phyloP scores from a whole-genome alignment of 768 basidiomycete genomes.

The Gyrodon lividus region DNA sequence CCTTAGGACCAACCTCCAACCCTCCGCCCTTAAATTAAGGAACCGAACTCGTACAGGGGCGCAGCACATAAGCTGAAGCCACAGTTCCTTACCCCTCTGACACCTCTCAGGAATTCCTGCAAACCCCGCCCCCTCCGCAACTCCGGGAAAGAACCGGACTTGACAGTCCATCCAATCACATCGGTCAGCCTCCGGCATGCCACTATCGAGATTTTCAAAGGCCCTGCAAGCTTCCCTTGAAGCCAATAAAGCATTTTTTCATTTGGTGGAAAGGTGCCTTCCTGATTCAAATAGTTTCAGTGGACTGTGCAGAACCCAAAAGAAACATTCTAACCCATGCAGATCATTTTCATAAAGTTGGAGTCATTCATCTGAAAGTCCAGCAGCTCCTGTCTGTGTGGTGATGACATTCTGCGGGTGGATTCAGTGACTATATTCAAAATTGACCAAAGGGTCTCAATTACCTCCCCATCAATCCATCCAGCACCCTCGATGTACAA shows the following conservation, averaged over 20 bases:
- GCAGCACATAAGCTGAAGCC: too few relatives aligned
- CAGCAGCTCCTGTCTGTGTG: slow-evolving; percentile 11
- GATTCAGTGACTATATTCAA: slow-evolving; percentile 4
- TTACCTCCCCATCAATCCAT: not conserved
- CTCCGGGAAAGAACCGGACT: too few relatives aligned
- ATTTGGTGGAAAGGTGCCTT: not conserved
- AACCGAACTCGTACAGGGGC: too few relatives aligned
- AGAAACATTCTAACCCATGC: slow-evolving; percentile 6
- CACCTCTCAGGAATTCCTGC: too few relatives aligned
- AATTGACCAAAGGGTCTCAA: slow-evolving; percentile 1
- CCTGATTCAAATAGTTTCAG: not conserved
- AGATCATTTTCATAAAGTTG: slow-evolving; percentile 26
- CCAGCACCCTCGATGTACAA: not conserved
- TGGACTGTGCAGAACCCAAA: not conserved
- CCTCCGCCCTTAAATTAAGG: too few relatives aligned
- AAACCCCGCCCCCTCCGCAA: too few relatives aligned
- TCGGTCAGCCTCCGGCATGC: not conserved
- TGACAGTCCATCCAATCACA: not conserved
- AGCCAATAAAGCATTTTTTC: not conserved
- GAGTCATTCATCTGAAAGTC: slow-evolving; percentile 27
- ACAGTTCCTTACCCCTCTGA: too few relatives aligned
- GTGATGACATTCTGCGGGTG: not conserved
- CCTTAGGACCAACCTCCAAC: too few relatives aligned
- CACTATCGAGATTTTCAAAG: not conserved
- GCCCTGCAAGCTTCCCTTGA: too few relatives aligned